Evolutionary conservation across 2,329 filamentous ascomycete genomes (phyloP).

Genomic region (Pseudopyrenochaeta lycopersici): DNA sequence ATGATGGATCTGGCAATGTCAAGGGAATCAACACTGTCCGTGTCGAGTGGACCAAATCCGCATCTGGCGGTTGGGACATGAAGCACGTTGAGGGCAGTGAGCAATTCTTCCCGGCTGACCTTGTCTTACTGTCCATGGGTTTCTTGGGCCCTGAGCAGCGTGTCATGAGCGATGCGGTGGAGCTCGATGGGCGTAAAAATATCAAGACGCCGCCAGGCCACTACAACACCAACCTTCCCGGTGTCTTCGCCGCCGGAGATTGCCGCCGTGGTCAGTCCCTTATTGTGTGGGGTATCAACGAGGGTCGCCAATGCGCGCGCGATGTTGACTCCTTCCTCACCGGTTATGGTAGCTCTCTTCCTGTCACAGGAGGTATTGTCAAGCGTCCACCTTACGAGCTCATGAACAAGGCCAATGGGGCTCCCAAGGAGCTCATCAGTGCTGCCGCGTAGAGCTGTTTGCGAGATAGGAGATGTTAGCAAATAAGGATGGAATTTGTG

Average conservation of each 20-base stretch:
- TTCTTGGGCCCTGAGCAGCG: conserved; percentile 94
- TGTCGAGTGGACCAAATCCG: conserved; percentile 93
- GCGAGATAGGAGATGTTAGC: conserved; percentile 7
- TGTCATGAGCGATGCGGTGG: conserved; percentile 84
- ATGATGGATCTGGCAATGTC: conserved; percentile 85
- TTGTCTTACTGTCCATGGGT: conserved; percentile 95
- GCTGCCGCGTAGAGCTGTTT: conserved; percentile 40
- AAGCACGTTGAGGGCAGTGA: conserved; percentile 94
- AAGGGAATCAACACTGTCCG: conserved; percentile 96
- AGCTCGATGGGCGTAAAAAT: conserved; percentile 93
- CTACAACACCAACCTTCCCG: conserved; percentile 86
- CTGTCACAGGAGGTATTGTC: conserved; percentile 91
- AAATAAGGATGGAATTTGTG: conserved; percentile 6
- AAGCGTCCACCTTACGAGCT: conserved; percentile 82
- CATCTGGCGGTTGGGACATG: conserved; percentile 96
- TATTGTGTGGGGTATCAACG: conserved; percentile 99
- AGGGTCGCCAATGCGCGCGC: conserved; percentile 90
- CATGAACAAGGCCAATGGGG: conserved; percentile 55
- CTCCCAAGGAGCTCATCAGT: conserved; percentile 49
- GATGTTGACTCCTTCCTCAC: conserved; percentile 91
- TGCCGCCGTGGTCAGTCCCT: conserved; percentile 93
- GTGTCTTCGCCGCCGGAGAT: conserved; percentile 93
- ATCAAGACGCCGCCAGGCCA: conserved; percentile 91
- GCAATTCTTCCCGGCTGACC: conserved; percentile 95
- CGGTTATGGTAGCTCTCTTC: conserved; percentile 76